Base-by-base conservation (phyloP, 108 stramenopile species). In the Cyclotella kingstonii region DNA sequence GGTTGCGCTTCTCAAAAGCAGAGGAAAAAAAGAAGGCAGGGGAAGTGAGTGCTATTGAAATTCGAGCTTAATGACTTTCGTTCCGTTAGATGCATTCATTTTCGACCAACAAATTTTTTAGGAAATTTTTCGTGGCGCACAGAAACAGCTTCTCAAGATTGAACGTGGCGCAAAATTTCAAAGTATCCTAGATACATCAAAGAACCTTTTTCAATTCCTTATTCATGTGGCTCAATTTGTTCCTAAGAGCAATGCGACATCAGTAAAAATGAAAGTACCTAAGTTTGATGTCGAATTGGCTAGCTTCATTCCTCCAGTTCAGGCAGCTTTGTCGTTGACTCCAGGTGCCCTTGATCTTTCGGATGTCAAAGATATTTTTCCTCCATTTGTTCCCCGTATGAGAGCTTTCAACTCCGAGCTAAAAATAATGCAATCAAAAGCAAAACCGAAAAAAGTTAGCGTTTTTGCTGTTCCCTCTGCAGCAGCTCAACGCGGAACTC, bases 381-480 rank as follows among this genome's bases (percentile, higher is more conserved):
- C 89, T 26, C 47, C 76, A 15, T 73, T 71, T 38, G 81, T 91
- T 44, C 94, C 94, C 11, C 56, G 89, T 29, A 94, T 98, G 84
- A 61, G 82, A 35, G 67, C 77, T 10, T 84, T 96, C 57, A 71
- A 72, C 29, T 53, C 60, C 0, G 60, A 67, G 12, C 79, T 92
- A 11, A 60, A 66, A 30, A 76, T 98, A 14, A 90, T 97, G 90
- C 53, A 66, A 14, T 96, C 94, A 34, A 99, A 99, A 68, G 99
- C 97, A 5, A 94, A 81, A 68, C 99, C 99, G 0, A 99, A 99
- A 80, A 95, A 79, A 60, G 35, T 99, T 12, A 68, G 74, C 55
- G 39, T 63, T 14, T 76, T 76, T 63, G 74, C 66, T 21, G 66
- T 76, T 8, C 74, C 74, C 29, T 54, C 74, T 10, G 44, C 60